These are phyloP conservation scores for Didymella glomerata DNA, from an alignment of 2,329 filamentous ascomycete genomes.

Conservation along the genomic window DNA sequence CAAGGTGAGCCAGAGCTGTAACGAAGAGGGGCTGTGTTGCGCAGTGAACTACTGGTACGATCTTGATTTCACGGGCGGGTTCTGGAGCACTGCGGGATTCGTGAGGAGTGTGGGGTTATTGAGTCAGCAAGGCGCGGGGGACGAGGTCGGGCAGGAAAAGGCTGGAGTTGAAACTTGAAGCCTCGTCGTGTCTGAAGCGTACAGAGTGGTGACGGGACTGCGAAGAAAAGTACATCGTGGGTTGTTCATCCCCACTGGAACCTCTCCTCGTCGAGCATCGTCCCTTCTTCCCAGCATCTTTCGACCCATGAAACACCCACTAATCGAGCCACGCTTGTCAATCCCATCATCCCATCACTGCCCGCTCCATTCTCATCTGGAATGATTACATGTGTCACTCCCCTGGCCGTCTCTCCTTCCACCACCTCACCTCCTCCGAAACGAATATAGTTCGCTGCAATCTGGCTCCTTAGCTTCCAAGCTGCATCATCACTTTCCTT, in stretches of 20 bases:
- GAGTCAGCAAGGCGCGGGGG: slow-evolving; percentile 6
- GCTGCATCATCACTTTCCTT: slow-evolving; percentile 16
- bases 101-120: slow-evolving; percentile 46
- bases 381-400: slow-evolving; percentile 78
- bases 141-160: too few species aligned
- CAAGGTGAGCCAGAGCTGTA: slow-evolving; percentile 77
- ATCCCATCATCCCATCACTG: slow-evolving; percentile 43
- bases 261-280: slow-evolving; percentile 74
- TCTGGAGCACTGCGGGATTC: slow-evolving; percentile 70
- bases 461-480: slow-evolving; percentile 45
- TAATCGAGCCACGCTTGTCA: slow-evolving; percentile 66
- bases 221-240: too few species aligned
- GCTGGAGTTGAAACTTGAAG: too few species aligned
- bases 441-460: slow-evolving; percentile 65
- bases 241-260: slow-evolving; percentile 51
- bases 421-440: slow-evolving; percentile 74
- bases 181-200: too few species aligned
- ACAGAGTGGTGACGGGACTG: too few species aligned
- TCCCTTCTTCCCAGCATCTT: slow-evolving; percentile 81
- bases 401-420: slow-evolving; percentile 59
- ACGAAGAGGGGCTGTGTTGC: slow-evolving; percentile 74
- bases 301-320: slow-evolving; percentile 77
- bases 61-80: slow-evolving; percentile 75
- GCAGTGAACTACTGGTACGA: slow-evolving; percentile 91
- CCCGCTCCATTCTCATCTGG: slow-evolving; percentile 56